phyloP scores from a whole-genome alignment of 495 filamentous ascomycete genomes.

The Daldinia decipiens region DNA sequence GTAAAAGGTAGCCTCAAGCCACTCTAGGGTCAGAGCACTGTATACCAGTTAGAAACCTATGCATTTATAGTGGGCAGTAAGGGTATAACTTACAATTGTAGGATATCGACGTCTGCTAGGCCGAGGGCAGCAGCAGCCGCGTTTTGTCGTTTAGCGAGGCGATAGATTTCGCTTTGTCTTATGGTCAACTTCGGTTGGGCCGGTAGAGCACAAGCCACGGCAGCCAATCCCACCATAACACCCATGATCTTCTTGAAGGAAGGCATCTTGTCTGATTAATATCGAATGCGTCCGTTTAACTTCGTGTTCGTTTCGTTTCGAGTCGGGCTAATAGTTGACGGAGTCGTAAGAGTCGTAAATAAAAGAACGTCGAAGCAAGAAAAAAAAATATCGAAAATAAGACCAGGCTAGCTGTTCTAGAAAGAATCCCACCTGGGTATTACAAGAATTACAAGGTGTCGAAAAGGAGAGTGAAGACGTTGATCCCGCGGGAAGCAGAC shows the following conservation, averaged over 20 bases:
- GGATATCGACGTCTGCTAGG: conserved; percentile 71
- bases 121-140: conserved; percentile 62
- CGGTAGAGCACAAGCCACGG: conserved; percentile 57
- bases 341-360: conserved; percentile 19
- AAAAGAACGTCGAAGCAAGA: conserved; percentile 29
- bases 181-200: conserved; percentile 56
- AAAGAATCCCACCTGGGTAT: conserved; percentile 55
- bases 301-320: conserved; percentile 46
- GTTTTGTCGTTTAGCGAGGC: conserved; percentile 62
- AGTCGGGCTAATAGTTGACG: conserved; percentile 29
- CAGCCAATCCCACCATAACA: conserved; percentile 58
- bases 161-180: conserved; percentile 56
- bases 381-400: conserved; percentile 48
- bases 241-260: conserved; percentile 55
- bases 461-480: conserved; percentile 56
- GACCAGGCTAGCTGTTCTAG: conserved; percentile 59
- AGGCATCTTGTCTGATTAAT: conserved; percentile 56
- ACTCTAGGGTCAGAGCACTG: conserved; percentile 72
- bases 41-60: conserved; percentile 29
- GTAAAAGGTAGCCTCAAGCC: conserved; percentile 72
- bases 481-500: conserved; percentile 63
- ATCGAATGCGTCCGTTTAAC: neutral
- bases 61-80: neutral
- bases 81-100: conserved; percentile 69
- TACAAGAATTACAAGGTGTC: conserved; percentile 54